Evolutionary conservation across 768 basidiomycete genomes (phyloP).

Genomic region (Chalciporus chontae): DNA sequence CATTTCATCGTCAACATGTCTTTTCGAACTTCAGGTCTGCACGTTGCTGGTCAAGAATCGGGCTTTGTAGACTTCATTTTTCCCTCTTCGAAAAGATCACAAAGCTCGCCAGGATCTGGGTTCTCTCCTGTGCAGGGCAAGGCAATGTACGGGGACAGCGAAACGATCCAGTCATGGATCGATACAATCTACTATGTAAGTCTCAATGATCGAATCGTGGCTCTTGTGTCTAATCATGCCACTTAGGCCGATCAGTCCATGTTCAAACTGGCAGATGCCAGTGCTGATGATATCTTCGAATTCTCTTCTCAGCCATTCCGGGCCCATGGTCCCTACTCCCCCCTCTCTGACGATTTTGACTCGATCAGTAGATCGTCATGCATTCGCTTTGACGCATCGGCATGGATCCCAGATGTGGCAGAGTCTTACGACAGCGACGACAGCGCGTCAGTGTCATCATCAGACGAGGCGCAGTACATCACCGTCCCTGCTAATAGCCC

Average conservation of each 20-base stretch:
- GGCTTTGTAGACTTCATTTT: constrained; percentile 10
- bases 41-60: constrained; percentile 30
- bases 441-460: constrained; percentile 14
- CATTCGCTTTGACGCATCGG: constrained; percentile 12
- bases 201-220: neutral
- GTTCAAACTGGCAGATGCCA: constrained; percentile 1
- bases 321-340: constrained; percentile 11
- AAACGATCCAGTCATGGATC: constrained; percentile 28
- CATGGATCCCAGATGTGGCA: constrained; percentile 19
- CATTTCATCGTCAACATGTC: constrained; percentile 17
- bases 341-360: constrained; percentile 22
- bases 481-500: constrained; percentile 37
- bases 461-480: constrained; percentile 37
- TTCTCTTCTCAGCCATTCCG: constrained; percentile 21
- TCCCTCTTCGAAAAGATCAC: constrained; percentile 10
- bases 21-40: constrained; percentile 14
- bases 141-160: constrained; percentile 23
- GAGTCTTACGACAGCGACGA: constrained; percentile 19
- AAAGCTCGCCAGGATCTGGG: neutral
- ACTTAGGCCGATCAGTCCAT: constrained; percentile 15
- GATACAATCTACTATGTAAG: constrained; percentile 23
- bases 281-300: constrained; percentile 4
- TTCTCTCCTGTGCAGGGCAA: constrained; percentile 10
- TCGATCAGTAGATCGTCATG: constrained; percentile 18
- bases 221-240: neutral